These are phyloP conservation scores for Cubamyces lactineus DNA, from an alignment of 768 basidiomycete species.

Conservation along the genomic window DNA sequence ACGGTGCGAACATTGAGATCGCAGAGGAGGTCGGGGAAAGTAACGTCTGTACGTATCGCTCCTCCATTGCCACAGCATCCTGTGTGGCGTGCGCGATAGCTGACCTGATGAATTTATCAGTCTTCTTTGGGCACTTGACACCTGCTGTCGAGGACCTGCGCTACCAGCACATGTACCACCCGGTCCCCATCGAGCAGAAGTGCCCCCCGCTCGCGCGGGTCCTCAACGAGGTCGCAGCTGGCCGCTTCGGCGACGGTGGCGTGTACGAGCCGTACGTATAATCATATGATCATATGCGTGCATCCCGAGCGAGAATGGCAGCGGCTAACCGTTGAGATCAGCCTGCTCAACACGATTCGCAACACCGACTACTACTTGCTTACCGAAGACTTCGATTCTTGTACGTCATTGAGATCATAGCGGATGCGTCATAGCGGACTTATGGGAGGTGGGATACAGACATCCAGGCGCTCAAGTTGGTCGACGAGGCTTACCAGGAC, in stretches of 20 bases:
- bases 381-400: constrained; percentile 94
- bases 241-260: constrained; percentile 76
- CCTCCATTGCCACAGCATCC: neutral
- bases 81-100: neutral
- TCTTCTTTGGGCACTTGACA: constrained; percentile 90
- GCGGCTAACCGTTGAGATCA: constrained; percentile 27
- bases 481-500: constrained; percentile 87
- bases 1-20: constrained; percentile 97
- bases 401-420: constrained; percentile 44
- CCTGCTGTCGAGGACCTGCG: constrained; percentile 87
- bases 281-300: constrained; percentile 14
- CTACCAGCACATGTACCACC: constrained; percentile 84
- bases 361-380: constrained; percentile 80
- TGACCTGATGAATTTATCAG: constrained; percentile 38
- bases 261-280: constrained; percentile 90
- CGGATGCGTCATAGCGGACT: neutral
- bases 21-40: constrained; percentile 93
- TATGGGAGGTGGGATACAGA: constrained; percentile 46
- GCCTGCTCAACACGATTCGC: constrained; percentile 74
- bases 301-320: neutral
- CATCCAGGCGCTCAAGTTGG: constrained; percentile 80
- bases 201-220: constrained; percentile 83
- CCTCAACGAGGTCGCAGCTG: constrained; percentile 72
- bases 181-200: constrained; percentile 78
- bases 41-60: constrained; percentile 77